Percentiles rank a stretch among this genome's conserved stretches.
Conservation (phyloP, 1,139 yeast genomes). For the Nakaseomyces uthaithaninus region DNA sequence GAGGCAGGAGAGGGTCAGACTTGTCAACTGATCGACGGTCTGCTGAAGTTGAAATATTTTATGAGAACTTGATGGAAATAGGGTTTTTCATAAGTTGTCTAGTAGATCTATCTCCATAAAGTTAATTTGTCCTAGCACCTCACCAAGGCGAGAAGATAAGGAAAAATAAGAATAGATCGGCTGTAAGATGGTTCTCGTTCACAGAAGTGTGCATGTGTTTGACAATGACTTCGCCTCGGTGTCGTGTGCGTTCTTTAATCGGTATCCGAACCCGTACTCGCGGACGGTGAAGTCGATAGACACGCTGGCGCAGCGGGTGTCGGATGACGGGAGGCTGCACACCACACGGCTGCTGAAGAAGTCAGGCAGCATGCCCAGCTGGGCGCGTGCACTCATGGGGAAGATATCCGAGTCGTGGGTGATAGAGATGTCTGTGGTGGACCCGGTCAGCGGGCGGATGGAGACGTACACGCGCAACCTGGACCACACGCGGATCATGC, state of each 20-base stretch:
- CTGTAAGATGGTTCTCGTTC: conserved; percentile 54
- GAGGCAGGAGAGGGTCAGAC: too few relatives aligned
- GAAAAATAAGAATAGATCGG: background rate
- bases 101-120: too few relatives aligned
- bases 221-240: conserved; percentile 65
- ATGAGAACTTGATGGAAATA: too few relatives aligned
- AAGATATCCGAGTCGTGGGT: conserved; percentile 72
- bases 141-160: background rate
- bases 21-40: too few relatives aligned
- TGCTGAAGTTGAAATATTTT: too few relatives aligned
- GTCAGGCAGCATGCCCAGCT: conserved; percentile 71
- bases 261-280: conserved; percentile 88
- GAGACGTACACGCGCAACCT: conserved; percentile 72
- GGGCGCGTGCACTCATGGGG: conserved; percentile 73
- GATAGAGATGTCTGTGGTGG: conserved; percentile 69
- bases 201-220: conserved; percentile 48
- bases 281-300: conserved; percentile 84
- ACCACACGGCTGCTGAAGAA: conserved; percentile 73
- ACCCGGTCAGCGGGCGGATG: conserved; percentile 51
- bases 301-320: conserved; percentile 39
- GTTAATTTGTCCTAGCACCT: background rate
- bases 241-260: conserved; percentile 68
- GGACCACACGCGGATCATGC: conserved; percentile 73
- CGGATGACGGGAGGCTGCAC: conserved; percentile 54
- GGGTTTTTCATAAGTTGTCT: too few relatives aligned